Conservation (phyloP, 495 filamentous ascomycete species). For the Choiromyces venosus region DNA sequence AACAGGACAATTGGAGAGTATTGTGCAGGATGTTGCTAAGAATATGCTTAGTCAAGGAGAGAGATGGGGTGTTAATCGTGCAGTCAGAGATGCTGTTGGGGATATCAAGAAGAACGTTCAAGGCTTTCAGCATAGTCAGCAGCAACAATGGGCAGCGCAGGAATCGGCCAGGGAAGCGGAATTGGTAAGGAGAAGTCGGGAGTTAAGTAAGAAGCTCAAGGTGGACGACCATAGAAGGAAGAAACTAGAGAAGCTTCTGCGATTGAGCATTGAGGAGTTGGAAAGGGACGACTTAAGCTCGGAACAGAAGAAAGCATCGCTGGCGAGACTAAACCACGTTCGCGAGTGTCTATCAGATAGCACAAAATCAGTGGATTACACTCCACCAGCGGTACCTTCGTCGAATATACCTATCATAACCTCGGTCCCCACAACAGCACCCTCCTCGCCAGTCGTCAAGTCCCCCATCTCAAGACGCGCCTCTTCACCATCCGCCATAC, state of each 20-base stretch:
- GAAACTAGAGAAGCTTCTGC: conserved; percentile 65
- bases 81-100: conserved; percentile 79
- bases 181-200: conserved; percentile 29
- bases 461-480: conserved; percentile 2
- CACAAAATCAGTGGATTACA: conserved; percentile 13
- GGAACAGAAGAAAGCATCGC: conserved; percentile 11
- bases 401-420: background rate
- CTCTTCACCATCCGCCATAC: conserved; percentile 6
- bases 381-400: background rate
- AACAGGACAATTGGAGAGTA: conserved; percentile 58
- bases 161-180: conserved; percentile 34
- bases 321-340: conserved; percentile 25
- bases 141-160: conserved; percentile 28
- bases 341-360: conserved; percentile 33
- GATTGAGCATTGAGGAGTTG: conserved; percentile 64
- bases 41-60: conserved; percentile 77
- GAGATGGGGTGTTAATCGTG: conserved; percentile 81
- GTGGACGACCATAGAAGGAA: conserved; percentile 64
- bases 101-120: conserved; percentile 73
- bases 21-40: conserved; percentile 81
- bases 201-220: conserved; percentile 44
- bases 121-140: conserved; percentile 47
- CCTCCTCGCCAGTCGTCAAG: background rate
- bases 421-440: background rate
- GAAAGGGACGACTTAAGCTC: conserved; percentile 18